phyloP scores from a whole-genome alignment of 2,329 filamentous ascomycete genomes.

The Fusarium pseudograminearum region DNA sequence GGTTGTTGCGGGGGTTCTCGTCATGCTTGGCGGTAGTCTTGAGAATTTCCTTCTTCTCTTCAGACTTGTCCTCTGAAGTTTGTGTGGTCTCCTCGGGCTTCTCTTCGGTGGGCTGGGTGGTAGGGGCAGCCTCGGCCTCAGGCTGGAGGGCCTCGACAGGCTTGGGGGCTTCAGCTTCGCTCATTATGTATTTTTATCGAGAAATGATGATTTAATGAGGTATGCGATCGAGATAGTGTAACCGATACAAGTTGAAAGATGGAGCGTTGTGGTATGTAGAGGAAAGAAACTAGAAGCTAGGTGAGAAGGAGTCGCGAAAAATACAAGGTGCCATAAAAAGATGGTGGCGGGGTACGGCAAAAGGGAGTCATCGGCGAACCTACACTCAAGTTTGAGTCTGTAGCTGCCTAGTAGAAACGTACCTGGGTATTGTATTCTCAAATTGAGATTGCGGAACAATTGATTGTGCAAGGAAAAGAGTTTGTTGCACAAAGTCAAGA shows the following conservation, averaged over 20 bases:
- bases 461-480: slow-evolving; percentile 3
- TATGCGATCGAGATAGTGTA: slow-evolving; percentile 26
- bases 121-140: slow-evolving; percentile 45
- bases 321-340: slow-evolving; percentile 26
- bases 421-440: slow-evolving; percentile 21
- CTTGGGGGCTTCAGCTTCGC: slow-evolving; percentile 56
- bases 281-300: slow-evolving; percentile 26
- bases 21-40: slow-evolving; percentile 60
- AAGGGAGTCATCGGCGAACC: slow-evolving; percentile 45
- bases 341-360: slow-evolving; percentile 47
- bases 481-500: slow-evolving; percentile 31
- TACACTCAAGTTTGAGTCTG: slow-evolving; percentile 6
- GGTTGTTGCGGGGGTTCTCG: slow-evolving; percentile 64
- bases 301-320: slow-evolving; percentile 44
- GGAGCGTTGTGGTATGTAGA: slow-evolving; percentile 6
- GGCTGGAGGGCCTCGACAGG: slow-evolving; percentile 54
- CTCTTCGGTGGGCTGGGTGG: slow-evolving; percentile 46
- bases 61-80: slow-evolving; percentile 40
- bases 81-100: slow-evolving; percentile 48
- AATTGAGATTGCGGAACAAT: not conserved
- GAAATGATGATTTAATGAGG: slow-evolving; percentile 5
- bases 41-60: slow-evolving; percentile 53
- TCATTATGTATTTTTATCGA: slow-evolving; percentile 51
- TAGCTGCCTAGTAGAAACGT: slow-evolving; percentile 18
- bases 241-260: slow-evolving; percentile 9